Base-by-base conservation (phyloP, 345 rosid species). In the Eucalyptus leucophloia region DNA sequence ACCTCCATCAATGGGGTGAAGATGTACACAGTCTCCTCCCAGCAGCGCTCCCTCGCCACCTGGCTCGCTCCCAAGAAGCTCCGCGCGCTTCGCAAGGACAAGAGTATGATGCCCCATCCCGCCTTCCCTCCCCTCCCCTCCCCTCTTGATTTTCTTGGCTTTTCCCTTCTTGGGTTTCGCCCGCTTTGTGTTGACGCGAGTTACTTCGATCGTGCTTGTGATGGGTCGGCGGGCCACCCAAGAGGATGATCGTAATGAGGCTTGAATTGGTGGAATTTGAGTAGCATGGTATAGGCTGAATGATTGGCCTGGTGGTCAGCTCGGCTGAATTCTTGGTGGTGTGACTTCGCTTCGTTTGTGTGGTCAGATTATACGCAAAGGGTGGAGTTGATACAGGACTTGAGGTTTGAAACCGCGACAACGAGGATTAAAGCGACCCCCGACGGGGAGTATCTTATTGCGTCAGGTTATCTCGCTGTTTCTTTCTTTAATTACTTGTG, bases 351-450 rank as follows among this genome's bases (percentile, higher is more conserved):
- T 86, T 24, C 87, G 88, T 92, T 80, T 58, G 88, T 45, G 30
- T 86, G 54, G 6, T 86, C 87, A 94, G 98, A 93, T 77, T 90
- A 94, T 86, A 92, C 58, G 90, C 93, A 92, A 47, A 93, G 93
- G 87, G 86, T 95, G 87, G 94, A 95, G 89, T 89, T 98, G 87
- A 88, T 98, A 91, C 98, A 95, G 93, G 99, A 98, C 80, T 92
- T 97, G 94, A 94, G 96, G 92, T 97, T 97, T 90, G 93, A 95
- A 92, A 98, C 97, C 32, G 97, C 99, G 9, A 95, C 97, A 6
- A 93, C 96, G 24, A 95, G 92, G 94, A 96, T 98, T 90, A 95
- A 95, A 93, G 93, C 91, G 34, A 96, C 97, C 88, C 98, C 97
- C 42, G 97, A 97, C 54, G 98, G 98, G 88, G 98, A 97, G 91